Base-by-base conservation (phyloP, 129 eudicot species). In the Flaveria sonorensis region DNA sequence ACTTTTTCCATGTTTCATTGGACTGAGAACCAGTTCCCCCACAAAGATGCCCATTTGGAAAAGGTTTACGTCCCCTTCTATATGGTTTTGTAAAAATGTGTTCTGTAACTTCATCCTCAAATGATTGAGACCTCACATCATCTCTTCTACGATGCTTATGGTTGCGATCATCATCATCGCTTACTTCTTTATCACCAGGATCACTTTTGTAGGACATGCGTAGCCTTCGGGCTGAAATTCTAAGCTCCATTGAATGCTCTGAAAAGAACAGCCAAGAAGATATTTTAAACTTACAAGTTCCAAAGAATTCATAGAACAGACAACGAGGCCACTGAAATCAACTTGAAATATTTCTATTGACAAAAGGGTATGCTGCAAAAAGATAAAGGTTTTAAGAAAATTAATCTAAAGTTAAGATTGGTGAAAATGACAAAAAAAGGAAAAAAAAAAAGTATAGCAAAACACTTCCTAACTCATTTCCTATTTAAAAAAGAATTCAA, bases 81-180 rank as follows among this genome's bases (percentile, higher is more conserved):
- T 79, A 84, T 53, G 93, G 86, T 72, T 88, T 86, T 11, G 85
- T 70, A 59, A 80, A 84, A 77, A 81, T 83, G 66, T 89, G 92
- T 66, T 85, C 96, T n/a, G 75, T 65, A 53, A 85, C 55, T 83
- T 85, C 93, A 77, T 88, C 73, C 81, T 87, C 96, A 63, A 60
- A 36, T 56, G 92, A 94, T 40, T 88, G 98, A 80, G 96, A 84
- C 77, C 81, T 83, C 20, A 46, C 79, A 68, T 82, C 78, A 32
- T 86, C 97, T 79, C 88, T 83, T 80, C 96, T 87, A 77, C 98
- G 96, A 83, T 94, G 98, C 85, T 94, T 94, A 84, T 94, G 98
- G 82, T 94, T 94, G 77, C 97, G 97, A 85, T 94, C 98, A 50
- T 94, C 97, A n/a, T 90, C 97, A 77, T 93, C 98, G 77, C 93